These are phyloP conservation scores for Pseudogymnoascus sp. DNA, from an alignment of 2,329 filamentous ascomycete genomes.

Conservation along the genomic window DNA sequence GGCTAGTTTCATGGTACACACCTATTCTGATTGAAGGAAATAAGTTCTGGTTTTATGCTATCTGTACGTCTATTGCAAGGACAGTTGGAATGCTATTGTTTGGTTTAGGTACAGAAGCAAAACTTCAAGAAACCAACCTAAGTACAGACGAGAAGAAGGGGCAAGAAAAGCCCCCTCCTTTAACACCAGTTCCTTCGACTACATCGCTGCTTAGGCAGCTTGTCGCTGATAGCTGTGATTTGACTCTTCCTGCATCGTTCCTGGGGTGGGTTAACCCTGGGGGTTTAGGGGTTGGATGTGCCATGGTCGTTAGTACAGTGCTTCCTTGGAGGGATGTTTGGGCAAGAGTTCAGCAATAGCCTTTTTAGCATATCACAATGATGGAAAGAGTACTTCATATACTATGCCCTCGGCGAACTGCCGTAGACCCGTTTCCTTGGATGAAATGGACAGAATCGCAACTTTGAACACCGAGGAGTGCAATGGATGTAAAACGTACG, in stretches of 20 bases:
- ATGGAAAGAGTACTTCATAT: not conserved
- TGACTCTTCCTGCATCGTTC: slow-evolving; percentile 13
- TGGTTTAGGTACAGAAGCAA: not conserved
- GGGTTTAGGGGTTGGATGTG: slow-evolving; percentile 3
- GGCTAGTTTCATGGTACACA: slow-evolving; percentile 14
- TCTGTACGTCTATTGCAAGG: slow-evolving; percentile 10
- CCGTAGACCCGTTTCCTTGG: not conserved
- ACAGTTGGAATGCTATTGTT: slow-evolving; percentile 4
- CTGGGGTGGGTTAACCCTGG: slow-evolving; percentile 10
- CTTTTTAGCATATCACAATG: not conserved
- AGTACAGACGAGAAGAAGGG: not conserved
- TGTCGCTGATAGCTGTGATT: slow-evolving; percentile 11
- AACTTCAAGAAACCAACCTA: not conserved
- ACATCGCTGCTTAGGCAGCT: not conserved
- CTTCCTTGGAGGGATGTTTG: not conserved
- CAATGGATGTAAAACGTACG: not conserved
- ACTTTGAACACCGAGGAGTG: not conserved
- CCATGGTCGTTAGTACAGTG: slow-evolving; percentile 13
- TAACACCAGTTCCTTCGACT: not conserved
- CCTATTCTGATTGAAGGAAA: slow-evolving; percentile 11
- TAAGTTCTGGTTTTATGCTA: slow-evolving; percentile 15
- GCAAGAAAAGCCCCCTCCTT: not conserved
- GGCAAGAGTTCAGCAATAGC: not conserved
- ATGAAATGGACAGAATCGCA: not conserved
- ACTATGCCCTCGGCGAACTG: not conserved